Evolutionary conservation across 345 rosid species (phyloP).

Genomic region (Corymbia maculata): DNA sequence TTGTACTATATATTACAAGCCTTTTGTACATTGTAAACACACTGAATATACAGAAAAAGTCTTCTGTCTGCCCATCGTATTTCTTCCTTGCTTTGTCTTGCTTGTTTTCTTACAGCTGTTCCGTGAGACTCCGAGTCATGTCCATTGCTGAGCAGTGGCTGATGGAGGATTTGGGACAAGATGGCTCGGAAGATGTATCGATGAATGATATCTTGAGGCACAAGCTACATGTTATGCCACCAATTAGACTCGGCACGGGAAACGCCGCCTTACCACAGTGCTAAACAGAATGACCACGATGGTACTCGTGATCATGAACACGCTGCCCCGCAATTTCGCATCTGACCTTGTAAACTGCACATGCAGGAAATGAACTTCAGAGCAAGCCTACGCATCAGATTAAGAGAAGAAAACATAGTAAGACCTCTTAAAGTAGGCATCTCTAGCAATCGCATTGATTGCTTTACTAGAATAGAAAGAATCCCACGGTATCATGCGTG

Average conservation of each 20-base stretch:
- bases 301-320: not conserved
- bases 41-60: no score
- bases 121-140: no score
- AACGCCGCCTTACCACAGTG: slow-evolving; percentile 17
- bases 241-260: not conserved
- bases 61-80: no score
- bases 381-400: not conserved
- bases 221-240: not conserved
- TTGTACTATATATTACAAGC: no score
- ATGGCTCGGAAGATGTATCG: slow-evolving; percentile 7
- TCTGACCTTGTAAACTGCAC: slow-evolving; percentile 26
- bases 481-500: not conserved
- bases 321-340: slow-evolving; percentile 7
- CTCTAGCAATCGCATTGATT: not conserved
- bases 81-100: no score
- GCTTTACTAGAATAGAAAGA: not conserved
- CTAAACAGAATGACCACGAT: slow-evolving; percentile 28
- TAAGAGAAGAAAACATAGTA: not conserved
- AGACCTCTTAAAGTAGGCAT: not conserved
- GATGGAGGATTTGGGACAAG: not conserved
- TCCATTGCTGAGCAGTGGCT: no score
- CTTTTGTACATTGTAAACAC: no score
- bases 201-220: not conserved
- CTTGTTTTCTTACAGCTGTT: no score
- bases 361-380: not conserved